A percentile compares a stretch with the other conserved stretches of the same genome.
Conservation (phyloP, 768 basidiomycete species). For the Russula sp. region DNA sequence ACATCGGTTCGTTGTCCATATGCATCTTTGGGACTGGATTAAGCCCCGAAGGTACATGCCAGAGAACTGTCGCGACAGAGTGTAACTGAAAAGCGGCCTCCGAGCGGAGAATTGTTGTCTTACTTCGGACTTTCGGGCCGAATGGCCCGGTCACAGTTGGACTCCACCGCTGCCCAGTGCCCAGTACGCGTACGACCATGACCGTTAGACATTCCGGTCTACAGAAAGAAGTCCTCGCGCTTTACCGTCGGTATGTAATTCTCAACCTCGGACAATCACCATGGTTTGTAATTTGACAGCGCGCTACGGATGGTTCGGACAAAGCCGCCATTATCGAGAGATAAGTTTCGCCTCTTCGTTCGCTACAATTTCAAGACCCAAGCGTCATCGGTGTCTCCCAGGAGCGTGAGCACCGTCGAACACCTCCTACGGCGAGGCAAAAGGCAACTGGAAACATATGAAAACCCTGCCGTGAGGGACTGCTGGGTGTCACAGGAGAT, state of each 20-base stretch:
- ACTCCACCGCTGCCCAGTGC: background rate
- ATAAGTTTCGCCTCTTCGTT: constrained; percentile 65
- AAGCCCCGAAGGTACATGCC: constrained; percentile 15
- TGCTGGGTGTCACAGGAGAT: constrained; percentile 73
- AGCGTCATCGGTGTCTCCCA: constrained; percentile 56
- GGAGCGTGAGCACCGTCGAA: constrained; percentile 68
- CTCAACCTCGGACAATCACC: constrained; percentile 1
- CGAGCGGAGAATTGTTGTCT: background rate
- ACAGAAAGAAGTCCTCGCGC: constrained; percentile 50
- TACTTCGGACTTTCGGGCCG: constrained; percentile 14
- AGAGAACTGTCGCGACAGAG: background rate
- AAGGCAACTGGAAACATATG: constrained; percentile 67
- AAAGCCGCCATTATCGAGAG: constrained; percentile 58
- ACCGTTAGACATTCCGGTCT: constrained; percentile 44
- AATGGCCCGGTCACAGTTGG: background rate
- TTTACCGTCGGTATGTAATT: constrained; percentile 52
- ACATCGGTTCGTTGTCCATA: background rate
- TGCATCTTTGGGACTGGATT: constrained; percentile 6
- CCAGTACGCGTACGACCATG: constrained; percentile 30
- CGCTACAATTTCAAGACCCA: constrained; percentile 68
- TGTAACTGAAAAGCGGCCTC: background rate
- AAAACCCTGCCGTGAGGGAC: constrained; percentile 63
- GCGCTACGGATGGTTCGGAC: constrained; percentile 71
- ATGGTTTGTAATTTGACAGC: constrained; percentile 39
- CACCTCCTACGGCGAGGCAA: constrained; percentile 68